Percentiles rank a stretch among this genome's conserved stretches.
These are phyloP conservation scores for Cercophora sp. DNA, from an alignment of 495 filamentous ascomycete genomes.

Conservation along the genomic window DNA sequence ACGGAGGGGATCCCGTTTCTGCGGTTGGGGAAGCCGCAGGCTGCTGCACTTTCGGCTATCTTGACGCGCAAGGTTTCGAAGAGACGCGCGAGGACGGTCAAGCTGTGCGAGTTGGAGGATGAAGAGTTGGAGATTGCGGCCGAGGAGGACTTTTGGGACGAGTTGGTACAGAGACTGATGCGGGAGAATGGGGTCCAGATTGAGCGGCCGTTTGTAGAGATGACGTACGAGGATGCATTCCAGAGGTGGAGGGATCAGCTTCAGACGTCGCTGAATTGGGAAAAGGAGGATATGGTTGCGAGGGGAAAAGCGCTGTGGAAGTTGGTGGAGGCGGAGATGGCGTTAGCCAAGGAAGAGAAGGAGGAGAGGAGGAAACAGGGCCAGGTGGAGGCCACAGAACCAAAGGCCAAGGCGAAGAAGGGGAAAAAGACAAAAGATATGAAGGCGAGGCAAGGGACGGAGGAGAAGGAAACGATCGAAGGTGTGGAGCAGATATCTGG, in stretches of 20 bases:
- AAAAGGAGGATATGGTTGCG: conserved; percentile 29
- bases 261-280: conserved; percentile 10
- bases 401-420: neutral
- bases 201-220: neutral
- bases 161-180: conserved; percentile 12
- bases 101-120: conserved; percentile 10
- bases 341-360: conserved; percentile 39
- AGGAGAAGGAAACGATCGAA: too few species aligned
- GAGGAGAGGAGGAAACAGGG: conserved; percentile 10
- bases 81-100: conserved; percentile 47
- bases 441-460: too few species aligned
- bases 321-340: conserved; percentile 45
- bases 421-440: neutral
- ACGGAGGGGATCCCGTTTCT: conserved; percentile 64
- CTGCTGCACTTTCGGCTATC: conserved; percentile 51
- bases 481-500: too few species aligned
- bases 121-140: conserved; percentile 1
- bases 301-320: conserved; percentile 44
- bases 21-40: conserved; percentile 66
- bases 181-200: neutral
- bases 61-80: conserved; percentile 47
- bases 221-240: conserved; percentile 4
- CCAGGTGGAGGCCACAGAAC: neutral
- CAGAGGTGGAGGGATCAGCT: conserved; percentile 15
- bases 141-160: conserved; percentile 10